Evolutionary conservation across 768 basidiomycete genomes (phyloP), one percentile per base, ranked within the genome.

Genomic region (Lentinula edodes): DNA sequence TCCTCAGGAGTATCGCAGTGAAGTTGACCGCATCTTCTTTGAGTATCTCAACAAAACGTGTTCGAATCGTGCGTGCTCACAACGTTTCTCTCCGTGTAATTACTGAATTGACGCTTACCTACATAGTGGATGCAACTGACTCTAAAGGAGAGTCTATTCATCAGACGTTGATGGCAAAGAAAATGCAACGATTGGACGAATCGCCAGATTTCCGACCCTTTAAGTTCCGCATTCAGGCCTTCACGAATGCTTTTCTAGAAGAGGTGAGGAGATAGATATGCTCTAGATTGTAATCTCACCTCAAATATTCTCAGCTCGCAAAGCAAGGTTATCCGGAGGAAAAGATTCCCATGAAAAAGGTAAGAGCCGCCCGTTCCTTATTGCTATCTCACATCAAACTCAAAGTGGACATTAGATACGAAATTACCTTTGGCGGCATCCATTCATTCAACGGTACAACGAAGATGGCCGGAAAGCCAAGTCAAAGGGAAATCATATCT

Each of bases 401-500:
- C 54, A 61, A 69, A 63, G 34, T 64, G 52, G 36, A 34, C 23
- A 32, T 56, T 63, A 93, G 91, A 86, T 93, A 71, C 89, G 95
- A 67, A 88, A 93, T 75, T 99, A 97, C 76, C 85, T 99, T 54
- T 99, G 96, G 96, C 88, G 87, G 63, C 93, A 95, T 67, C 88
- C 88, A 35, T 88, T 90, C 71, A 98, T 99, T 70, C 88, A 94
- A 34, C 91, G 96, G 35, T 98, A 95, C 80, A 99, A 99, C 71
- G 94, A 98, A 69, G 96, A 98, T 71, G 96, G 96, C 39, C 98
- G 98, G 75, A 99, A 99, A 76, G 92, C 95, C 23, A 99, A 99
- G 75, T 95, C 93, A 58, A 97, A 97, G 78, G 96, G 96, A 52
- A 99, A 99, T 75, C 96, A 98, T 69, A 97, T 98, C 66, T 99